phyloP scores from a whole-genome alignment of 2,329 filamentous ascomycete genomes.

The Fusarium haematococcum region DNA sequence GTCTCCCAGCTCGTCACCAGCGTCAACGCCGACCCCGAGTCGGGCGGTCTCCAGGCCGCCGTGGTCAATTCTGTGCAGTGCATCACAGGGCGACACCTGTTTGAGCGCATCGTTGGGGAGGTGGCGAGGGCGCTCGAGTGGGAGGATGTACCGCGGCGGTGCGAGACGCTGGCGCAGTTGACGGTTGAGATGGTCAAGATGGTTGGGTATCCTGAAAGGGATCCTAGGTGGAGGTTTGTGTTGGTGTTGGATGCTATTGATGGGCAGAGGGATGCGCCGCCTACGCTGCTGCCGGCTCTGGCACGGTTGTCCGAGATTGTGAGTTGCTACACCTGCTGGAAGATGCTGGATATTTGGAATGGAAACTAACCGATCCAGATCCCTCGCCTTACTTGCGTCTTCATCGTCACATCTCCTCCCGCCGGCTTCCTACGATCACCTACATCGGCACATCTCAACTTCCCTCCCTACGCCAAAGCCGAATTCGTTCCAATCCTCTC shows the following conservation, averaged over 20 bases:
- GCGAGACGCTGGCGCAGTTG: conserved; percentile 84
- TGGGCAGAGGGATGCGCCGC: conserved; percentile 81
- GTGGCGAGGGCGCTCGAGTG: conserved; percentile 65
- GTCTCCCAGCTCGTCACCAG: conserved; percentile 43
- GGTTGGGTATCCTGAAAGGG: conserved; percentile 59
- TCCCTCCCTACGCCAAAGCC: conserved; percentile 84
- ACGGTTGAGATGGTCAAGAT: conserved; percentile 77
- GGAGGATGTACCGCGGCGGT: conserved; percentile 68
- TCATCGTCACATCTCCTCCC: conserved; percentile 80
- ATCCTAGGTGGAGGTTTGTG: conserved; percentile 71
- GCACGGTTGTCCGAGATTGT: conserved; percentile 85
- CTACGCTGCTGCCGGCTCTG: conserved; percentile 83
- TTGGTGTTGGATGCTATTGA: conserved; percentile 92
- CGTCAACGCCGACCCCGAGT: conserved; percentile 19
- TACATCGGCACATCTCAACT: conserved; percentile 81
- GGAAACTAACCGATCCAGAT: conserved; percentile 65
- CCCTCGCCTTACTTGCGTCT: conserved; percentile 79
- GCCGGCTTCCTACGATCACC: conserved; percentile 76
- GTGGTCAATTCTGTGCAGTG: conserved; percentile 79
- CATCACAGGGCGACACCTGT: conserved; percentile 81
- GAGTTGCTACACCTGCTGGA: conserved; percentile 45
- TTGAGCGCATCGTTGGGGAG: conserved; percentile 75
- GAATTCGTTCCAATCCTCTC: conserved; percentile 84
- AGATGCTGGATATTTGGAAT: background rate
- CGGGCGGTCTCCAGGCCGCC: conserved; percentile 63